phyloP scores from a whole-genome alignment of 441 rosid species.

The Adansonia gregorii region DNA sequence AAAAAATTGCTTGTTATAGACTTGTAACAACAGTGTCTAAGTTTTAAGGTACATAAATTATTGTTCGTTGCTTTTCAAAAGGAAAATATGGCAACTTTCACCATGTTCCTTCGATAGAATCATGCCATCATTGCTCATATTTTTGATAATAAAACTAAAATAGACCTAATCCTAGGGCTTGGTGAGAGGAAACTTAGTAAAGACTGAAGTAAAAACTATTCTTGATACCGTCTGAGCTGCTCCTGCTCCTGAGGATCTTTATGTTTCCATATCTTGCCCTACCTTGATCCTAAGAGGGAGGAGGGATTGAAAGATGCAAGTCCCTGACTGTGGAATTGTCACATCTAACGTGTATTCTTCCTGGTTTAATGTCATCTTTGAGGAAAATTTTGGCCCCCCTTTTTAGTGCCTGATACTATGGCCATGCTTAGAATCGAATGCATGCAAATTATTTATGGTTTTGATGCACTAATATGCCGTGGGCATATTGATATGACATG shows the following conservation, averaged over 20 bases:
- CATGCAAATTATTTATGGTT: neutral
- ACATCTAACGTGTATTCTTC: neutral
- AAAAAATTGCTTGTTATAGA: neutral
- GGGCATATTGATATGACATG: neutral
- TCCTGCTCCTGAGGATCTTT: neutral
- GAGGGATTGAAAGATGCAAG: neutral
- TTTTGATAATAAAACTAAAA: neutral
- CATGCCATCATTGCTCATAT: neutral
- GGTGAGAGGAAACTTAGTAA: neutral
- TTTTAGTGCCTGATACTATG: neutral
- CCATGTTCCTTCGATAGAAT: neutral
- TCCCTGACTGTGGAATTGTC: neutral
- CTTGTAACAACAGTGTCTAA: conserved; percentile 17
- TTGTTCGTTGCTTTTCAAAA: neutral
- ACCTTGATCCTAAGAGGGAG: neutral
- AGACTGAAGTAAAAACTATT: neutral
- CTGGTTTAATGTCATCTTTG: neutral
- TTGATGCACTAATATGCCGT: neutral
- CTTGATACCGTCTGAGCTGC: neutral
- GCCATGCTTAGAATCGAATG: neutral
- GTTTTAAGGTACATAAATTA: conserved; percentile 3
- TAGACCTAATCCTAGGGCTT: neutral
- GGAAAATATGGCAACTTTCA: neutral
- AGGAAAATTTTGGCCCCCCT: neutral
- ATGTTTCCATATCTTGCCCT: neutral